These are phyloP conservation scores for Daldinia loculata DNA, from an alignment of 495 filamentous ascomycete species.

Conservation along the genomic window DNA sequence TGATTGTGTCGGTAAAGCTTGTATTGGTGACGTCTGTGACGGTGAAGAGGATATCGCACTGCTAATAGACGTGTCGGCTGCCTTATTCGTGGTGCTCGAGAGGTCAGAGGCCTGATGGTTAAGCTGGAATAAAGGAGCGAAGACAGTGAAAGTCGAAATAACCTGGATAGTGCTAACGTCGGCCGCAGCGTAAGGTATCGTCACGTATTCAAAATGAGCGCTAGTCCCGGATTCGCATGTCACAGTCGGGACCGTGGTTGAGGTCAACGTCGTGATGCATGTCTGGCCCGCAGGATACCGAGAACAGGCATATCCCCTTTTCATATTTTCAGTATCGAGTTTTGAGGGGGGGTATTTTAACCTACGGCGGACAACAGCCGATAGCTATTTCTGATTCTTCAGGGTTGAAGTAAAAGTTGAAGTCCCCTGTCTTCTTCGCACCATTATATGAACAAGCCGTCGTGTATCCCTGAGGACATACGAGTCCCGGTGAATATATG, in stretches of 20 bases:
- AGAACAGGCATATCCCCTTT: slow-evolving; percentile 18
- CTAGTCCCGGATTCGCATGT: slow-evolving; percentile 17
- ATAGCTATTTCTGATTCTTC: slow-evolving; percentile 10
- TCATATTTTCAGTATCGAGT: slow-evolving; percentile 3
- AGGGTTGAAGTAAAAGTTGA: slow-evolving; percentile 12
- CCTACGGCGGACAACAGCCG: slow-evolving; percentile 25
- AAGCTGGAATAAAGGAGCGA: slow-evolving; percentile 22
- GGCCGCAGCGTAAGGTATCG: slow-evolving; percentile 7
- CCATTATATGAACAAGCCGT: slow-evolving; percentile 24
- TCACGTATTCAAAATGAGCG: slow-evolving; percentile 11
- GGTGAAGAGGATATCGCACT: not conserved
- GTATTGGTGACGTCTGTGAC: not conserved
- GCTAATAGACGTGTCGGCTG: not conserved
- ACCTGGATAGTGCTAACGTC: not conserved
- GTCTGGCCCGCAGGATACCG: not conserved
- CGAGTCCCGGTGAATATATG: slow-evolving; percentile 12
- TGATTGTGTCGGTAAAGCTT: not conserved
- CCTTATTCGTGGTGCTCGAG: not conserved
- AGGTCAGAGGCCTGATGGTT: slow-evolving; percentile 8
- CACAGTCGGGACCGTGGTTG: slow-evolving; percentile 9
- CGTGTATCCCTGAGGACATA: slow-evolving; percentile 18
- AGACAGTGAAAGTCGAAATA: slow-evolving; percentile 8
- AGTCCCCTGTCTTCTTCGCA: slow-evolving; percentile 7
- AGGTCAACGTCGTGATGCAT: slow-evolving; percentile 7
- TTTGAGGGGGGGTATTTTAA: not conserved